These are phyloP conservation scores for Cryptococcus wingfieldii DNA, from an alignment of 1,284 basidiomycete genomes.

Conservation along the genomic window DNA sequence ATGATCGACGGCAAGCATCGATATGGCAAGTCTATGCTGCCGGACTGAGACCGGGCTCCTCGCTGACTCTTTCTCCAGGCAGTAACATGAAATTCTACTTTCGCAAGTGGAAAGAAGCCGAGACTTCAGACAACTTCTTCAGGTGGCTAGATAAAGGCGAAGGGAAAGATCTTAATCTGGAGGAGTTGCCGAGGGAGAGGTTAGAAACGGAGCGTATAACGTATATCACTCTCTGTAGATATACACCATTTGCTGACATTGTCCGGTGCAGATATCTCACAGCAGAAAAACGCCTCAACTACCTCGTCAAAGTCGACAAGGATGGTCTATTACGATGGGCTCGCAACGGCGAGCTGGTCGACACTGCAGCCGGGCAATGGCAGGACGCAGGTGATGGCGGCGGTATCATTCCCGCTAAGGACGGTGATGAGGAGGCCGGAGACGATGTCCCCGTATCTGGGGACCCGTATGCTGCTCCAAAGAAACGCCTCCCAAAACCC, in stretches of 20 bases:
- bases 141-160: conserved; percentile 66
- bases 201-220: conserved; percentile 61
- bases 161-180: conserved; percentile 62
- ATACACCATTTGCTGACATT: not conserved
- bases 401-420: conserved; percentile 57
- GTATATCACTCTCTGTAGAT: conserved; percentile 12
- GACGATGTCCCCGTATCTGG: conserved; percentile 3
- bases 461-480: conserved; percentile 4
- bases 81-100: conserved; percentile 58
- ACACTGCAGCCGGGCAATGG: conserved; percentile 62
- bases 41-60: conserved; percentile 23
- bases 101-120: conserved; percentile 58
- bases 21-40: conserved; percentile 16
- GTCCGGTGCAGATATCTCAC: conserved; percentile 57
- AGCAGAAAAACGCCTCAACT: conserved; percentile 66
- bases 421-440: conserved; percentile 10
- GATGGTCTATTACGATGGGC: conserved; percentile 70
- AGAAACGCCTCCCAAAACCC: conserved; percentile 2
- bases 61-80: conserved; percentile 1
- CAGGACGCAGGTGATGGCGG: conserved; percentile 59
- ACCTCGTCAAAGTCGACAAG: conserved; percentile 61
- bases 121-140: conserved; percentile 68
- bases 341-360: conserved; percentile 59
- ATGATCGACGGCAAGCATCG: conserved; percentile 56
- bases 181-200: conserved; percentile 62